These are phyloP conservation scores for Saccharum spontaneum DNA, from an alignment of 176 grass and related monocot genomes.

Conservation along the genomic window DNA sequence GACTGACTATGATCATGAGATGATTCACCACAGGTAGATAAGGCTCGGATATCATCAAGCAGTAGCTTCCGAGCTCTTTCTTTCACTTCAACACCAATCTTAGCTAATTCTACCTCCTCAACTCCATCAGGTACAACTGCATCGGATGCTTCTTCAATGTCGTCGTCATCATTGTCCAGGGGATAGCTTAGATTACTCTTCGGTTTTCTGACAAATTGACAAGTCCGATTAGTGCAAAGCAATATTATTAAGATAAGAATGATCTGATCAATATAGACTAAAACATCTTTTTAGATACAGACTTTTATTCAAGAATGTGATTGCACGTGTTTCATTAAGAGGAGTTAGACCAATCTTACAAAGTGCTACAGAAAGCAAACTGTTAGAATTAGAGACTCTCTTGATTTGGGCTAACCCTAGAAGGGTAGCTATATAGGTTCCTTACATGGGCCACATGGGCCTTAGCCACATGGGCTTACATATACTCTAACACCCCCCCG, in stretches of 20 bases:
- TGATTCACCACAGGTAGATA: constrained; percentile 47
- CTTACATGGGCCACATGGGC: no score
- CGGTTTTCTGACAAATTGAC: constrained; percentile 49
- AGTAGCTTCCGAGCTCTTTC: constrained; percentile 79
- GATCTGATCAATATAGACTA: constrained; percentile 27
- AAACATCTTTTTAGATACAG: constrained; percentile 9
- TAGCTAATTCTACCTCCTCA: constrained; percentile 92
- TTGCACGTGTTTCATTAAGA: background rate
- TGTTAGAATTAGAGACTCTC: no score
- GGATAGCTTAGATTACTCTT: constrained; percentile 68
- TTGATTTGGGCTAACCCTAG: no score
- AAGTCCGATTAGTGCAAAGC: constrained; percentile 15
- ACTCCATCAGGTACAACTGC: constrained; percentile 86
- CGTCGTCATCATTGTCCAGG: constrained; percentile 68
- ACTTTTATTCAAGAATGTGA: background rate
- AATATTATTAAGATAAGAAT: constrained; percentile 22
- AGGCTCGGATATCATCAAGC: constrained; percentile 79
- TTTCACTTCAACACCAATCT: constrained; percentile 77
- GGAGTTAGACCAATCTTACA: background rate
- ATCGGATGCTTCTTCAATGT: constrained; percentile 71
- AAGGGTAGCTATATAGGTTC: no score
- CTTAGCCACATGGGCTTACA: no score
- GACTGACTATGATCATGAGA: constrained; percentile 47
- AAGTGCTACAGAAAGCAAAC: background rate
- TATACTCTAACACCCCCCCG: no score